Evolutionary conservation across 306 rosid species (phyloP).

Genomic region (Cucurbita pepo): DNA sequence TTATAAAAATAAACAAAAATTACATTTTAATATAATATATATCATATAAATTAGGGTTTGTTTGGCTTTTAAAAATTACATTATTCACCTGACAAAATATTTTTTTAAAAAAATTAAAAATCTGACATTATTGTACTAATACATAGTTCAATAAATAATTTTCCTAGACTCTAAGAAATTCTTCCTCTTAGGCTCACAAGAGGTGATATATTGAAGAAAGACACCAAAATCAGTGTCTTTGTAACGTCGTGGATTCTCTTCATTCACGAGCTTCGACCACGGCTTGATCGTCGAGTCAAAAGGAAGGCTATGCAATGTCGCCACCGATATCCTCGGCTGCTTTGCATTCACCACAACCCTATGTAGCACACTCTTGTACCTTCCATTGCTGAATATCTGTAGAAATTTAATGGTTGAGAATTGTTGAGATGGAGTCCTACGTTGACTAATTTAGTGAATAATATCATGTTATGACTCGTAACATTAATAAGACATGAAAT

Average conservation of each 20-base stretch:
- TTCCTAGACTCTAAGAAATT: slow-evolving; percentile 61
- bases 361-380: slow-evolving; percentile 73
- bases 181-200: slow-evolving; percentile 45
- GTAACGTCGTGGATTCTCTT: slow-evolving; percentile 52
- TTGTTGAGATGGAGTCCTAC: too few relatives aligned
- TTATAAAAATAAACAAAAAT: not conserved
- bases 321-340: slow-evolving; percentile 45
- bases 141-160: slow-evolving; percentile 11
- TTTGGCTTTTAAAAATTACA: too few relatives aligned
- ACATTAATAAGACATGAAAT: too few relatives aligned
- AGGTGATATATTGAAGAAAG: slow-evolving; percentile 43
- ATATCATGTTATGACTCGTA: too few relatives aligned
- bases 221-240: slow-evolving; percentile 45
- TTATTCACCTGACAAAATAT: too few relatives aligned
- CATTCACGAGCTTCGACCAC: slow-evolving; percentile 38
- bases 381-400: slow-evolving; percentile 89
- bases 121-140: not conserved
- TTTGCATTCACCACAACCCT: slow-evolving; percentile 52
- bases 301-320: slow-evolving; percentile 56
- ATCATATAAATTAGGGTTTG: not conserved
- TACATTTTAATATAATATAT: too few relatives aligned
- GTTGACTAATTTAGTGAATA: too few relatives aligned
- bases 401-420: too few relatives aligned
- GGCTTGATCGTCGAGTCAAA: slow-evolving; percentile 32
- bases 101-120: too few relatives aligned